Base-by-base conservation (phyloP, 1,139 yeast genomes). In the Magnusiomyces paraingens region DNA sequence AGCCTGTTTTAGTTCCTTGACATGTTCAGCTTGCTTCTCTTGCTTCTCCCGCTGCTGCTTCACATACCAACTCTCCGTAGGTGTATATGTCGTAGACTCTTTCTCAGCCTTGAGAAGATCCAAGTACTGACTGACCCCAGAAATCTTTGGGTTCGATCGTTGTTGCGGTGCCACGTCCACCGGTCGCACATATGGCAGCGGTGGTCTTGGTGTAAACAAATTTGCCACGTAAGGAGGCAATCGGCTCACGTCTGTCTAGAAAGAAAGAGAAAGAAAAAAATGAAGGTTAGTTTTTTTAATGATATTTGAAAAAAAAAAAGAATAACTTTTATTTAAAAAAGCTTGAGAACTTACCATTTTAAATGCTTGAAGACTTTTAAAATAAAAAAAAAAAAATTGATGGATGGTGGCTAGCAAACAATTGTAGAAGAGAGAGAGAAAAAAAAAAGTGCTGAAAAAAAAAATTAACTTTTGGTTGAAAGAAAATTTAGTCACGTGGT, bases 161-260 rank as follows among this genome's bases (percentile, higher is more conserved):
- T 72, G 51, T 42, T 73, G 77, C 0, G 81, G 78, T 0, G 81
- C 76, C 51, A 73, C 70, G 64, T 87, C 96, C 1, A 71, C 62
- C 1, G 86, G 86, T 26, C 70, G 72, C 1, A 77, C 64, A 61
- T 75, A 79, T 39, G 76, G 74, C 14, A 83, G 67, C n/a, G 95
- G 94, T 3, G 86, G 83, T 52, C 81, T 74, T 3, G 94, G 86
- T 32, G 77, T 77, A 65, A 89, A 89, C 47, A 88, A 77, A 63
- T 77, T 76, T 52, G 83, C 80, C 49, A 86, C 80, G 59, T 78
- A 80, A 0, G 79, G 73, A 1, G 95, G 91, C 59, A 83, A 82
- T 65, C 80, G 81, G 38, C 76, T 69, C 10, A 71, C 64, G 53
- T 75, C 79, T 3, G 76, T 70, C 73, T 67, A 50, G 15, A 47